Evolutionary conservation across 2,329 filamentous ascomycete genomes (phyloP), one percentile per base, ranked within the genome.

Genomic region (Beauveria australis): DNA sequence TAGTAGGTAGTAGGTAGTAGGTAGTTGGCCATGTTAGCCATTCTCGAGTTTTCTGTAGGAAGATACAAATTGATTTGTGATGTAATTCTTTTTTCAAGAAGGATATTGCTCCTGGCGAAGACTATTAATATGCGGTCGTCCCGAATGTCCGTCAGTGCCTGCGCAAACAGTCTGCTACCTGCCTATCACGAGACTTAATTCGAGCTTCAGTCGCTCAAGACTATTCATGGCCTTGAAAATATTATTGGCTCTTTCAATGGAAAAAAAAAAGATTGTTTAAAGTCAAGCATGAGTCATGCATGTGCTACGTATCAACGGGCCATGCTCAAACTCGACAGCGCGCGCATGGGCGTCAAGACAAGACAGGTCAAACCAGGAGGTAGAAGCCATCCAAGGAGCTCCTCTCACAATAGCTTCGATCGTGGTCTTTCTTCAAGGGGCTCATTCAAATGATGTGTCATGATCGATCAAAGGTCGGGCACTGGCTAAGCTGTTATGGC

Each of bases 231-330:
- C 14, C 2, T 28, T 43, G 24, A 28, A 3, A 4, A 53, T 43
- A 14, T 10, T 7, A 7, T 40, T 43, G 5, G 9, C 10, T 8
- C 58, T 10, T 6, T 55, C 44, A 43, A 65, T 61, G 49, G 69
- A 66, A 5, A 67, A 51, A 22, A 65, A 24, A 24, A 24, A 24
- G 1, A 66, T 65, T 12, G 65, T 63, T 54, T 63, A 61, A 61
- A 67, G 66, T 54, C 66, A 67, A 41, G 69, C 64, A n/a, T 68
- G 66, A 10, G 67, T 62, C 5, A 72, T 64, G 19, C 71, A 70
- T 0, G 68, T 66, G 24, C 71, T 66, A 12, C 66, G 66, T 58
- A 70, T 70, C 4, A 73, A 65, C 24, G 65, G 64, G 60, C 72
- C 71, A 5, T 53, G 55, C 0, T 63, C 65, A 71, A 63, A 53